These are phyloP conservation scores for Globisporangium recalcitrans DNA, from an alignment of 352 stramenopile species.

Conservation along the genomic window DNA sequence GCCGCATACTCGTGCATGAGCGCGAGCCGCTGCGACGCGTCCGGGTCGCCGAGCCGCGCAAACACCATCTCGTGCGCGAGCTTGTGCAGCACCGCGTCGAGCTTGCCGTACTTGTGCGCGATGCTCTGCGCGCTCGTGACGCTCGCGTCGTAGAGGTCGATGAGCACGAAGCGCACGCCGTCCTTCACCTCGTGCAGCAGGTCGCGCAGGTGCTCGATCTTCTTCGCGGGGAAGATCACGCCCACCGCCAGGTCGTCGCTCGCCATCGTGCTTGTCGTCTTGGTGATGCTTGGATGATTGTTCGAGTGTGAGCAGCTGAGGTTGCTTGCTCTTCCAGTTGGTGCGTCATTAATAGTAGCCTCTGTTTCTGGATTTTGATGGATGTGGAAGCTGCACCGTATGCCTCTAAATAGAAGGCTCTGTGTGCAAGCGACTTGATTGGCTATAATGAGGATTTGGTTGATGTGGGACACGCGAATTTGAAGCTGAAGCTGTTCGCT, in stretches of 20 bases:
- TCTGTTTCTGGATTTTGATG: not conserved
- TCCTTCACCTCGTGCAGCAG: constrained; percentile 39
- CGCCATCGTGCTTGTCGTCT: constrained; percentile 12
- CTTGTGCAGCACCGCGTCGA: constrained; percentile 78
- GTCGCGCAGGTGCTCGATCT: constrained; percentile 68
- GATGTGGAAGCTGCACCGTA: not conserved
- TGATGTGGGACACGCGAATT: not conserved
- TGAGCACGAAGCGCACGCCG: constrained; percentile 65
- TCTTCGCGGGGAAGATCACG: constrained; percentile 80
- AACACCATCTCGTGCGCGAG: constrained; percentile 84
- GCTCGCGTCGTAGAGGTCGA: constrained; percentile 54
- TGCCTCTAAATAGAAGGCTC: constrained; percentile 4
- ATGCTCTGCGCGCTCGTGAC: constrained; percentile 31
- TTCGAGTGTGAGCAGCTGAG: not conserved
- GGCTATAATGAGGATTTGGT: not conserved
- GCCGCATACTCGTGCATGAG: constrained; percentile 46
- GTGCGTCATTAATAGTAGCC: not conserved
- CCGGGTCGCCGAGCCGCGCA: constrained; percentile 38
- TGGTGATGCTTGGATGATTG: not conserved
- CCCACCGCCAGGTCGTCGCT: constrained; percentile 46
- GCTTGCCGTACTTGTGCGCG: constrained; percentile 28
- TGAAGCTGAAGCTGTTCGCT: not conserved
- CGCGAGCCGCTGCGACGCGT: constrained; percentile 35
- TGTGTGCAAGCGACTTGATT: not conserved
- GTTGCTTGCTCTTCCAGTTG: not conserved